Percentiles rank a stretch among this genome's conserved stretches.
These are phyloP conservation scores for Pseudozyma sp. DNA, from an alignment of 1,284 basidiomycete genomes.

Conservation along the genomic window DNA sequence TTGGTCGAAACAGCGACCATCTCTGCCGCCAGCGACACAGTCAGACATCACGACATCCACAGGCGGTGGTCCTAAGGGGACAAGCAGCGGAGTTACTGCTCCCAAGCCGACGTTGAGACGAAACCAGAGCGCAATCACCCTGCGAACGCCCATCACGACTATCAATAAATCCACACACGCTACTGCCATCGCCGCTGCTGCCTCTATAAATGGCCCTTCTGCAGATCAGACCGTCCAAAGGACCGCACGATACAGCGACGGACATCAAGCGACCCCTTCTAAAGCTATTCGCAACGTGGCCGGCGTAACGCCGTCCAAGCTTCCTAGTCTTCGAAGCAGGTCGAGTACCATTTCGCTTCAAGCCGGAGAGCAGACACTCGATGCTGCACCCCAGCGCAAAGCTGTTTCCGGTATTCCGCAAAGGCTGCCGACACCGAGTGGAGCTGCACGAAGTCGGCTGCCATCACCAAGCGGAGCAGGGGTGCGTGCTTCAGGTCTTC, in stretches of 20 bases:
- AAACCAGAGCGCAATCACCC: slow-evolving; percentile 19
- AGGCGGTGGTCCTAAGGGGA: background rate
- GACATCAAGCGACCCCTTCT: slow-evolving; percentile 5
- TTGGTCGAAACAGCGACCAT: slow-evolving; percentile 8
- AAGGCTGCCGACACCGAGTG: slow-evolving; percentile 4
- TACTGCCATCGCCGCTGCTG: background rate
- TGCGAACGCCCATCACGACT: slow-evolving; percentile 1
- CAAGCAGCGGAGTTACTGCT: background rate
- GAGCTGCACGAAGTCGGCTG: background rate
- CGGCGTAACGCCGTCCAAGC: slow-evolving; percentile 34
- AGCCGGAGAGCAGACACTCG: background rate
- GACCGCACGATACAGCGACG: slow-evolving; percentile 13
- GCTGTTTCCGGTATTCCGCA: slow-evolving; percentile 1
- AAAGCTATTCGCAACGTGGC: slow-evolving; percentile 17
- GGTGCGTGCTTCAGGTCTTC: slow-evolving; percentile 8
- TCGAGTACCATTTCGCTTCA: slow-evolving; percentile 22
- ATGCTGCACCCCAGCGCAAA: background rate
- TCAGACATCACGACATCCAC: background rate
- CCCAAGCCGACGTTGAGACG: slow-evolving; percentile 9
- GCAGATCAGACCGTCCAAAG: background rate
- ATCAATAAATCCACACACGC: background rate
- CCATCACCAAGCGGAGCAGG: background rate
- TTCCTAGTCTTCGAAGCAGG: slow-evolving; percentile 22
- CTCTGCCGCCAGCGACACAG: slow-evolving; percentile 14
- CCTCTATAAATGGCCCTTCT: background rate